Percentiles rank a stretch among this genome's conserved stretches.
These are phyloP conservation scores for Poa pratensis DNA, from an alignment of 176 grass and related monocot species.

Conservation along the genomic window DNA sequence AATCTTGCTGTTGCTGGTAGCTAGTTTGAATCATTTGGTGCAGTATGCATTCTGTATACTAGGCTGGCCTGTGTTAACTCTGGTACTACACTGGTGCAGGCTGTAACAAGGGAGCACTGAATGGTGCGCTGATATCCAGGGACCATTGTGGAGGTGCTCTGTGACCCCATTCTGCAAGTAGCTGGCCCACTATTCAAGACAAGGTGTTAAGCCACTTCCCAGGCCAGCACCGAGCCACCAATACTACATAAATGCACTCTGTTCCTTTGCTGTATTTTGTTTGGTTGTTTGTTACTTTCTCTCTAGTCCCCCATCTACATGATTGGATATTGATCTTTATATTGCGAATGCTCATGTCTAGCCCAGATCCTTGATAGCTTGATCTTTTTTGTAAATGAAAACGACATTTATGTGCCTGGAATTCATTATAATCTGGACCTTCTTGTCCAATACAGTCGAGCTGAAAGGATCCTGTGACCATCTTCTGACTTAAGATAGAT, in stretches of 20 bases:
- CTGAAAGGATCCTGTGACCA: slow-evolving; percentile 21
- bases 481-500: slow-evolving; percentile 29
- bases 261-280: slow-evolving; percentile 56
- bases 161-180: slow-evolving; percentile 44
- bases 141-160: slow-evolving; percentile 61
- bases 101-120: slow-evolving; percentile 63
- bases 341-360: slow-evolving; percentile 44
- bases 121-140: slow-evolving; percentile 50
- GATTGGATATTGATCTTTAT: slow-evolving; percentile 33
- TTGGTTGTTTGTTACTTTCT: slow-evolving; percentile 39
- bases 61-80: slow-evolving; percentile 50
- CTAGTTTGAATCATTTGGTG: slow-evolving; percentile 34
- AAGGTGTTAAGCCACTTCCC: slow-evolving; percentile 64
- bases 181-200: slow-evolving; percentile 67
- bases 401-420: slow-evolving; percentile 18
- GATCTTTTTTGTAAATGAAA: slow-evolving; percentile 30
- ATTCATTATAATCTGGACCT: slow-evolving; percentile 34
- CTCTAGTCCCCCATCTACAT: slow-evolving; percentile 37
- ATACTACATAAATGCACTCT: slow-evolving; percentile 59
- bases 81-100: slow-evolving; percentile 46
- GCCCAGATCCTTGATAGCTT: slow-evolving; percentile 38
- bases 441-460: slow-evolving; percentile 36
- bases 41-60: slow-evolving; percentile 46
- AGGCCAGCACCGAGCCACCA: slow-evolving; percentile 57
- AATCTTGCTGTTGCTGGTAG: slow-evolving; percentile 18